Evolutionary conservation across 2,329 filamentous ascomycete species (phyloP).

Genomic region (Xylariales sp.): DNA sequence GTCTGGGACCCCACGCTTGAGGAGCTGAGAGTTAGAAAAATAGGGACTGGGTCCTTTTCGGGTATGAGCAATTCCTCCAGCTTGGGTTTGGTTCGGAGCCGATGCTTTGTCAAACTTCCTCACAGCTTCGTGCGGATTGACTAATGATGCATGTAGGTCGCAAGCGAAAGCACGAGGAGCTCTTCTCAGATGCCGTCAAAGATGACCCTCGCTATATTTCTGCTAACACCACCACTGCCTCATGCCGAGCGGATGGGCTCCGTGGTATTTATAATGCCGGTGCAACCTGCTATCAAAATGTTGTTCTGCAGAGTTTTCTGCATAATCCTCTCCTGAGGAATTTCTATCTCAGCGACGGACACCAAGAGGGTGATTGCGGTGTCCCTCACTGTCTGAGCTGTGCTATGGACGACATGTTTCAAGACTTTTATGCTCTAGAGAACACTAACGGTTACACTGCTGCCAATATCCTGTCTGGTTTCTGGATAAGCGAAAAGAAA

Average conservation of each 20-base stretch:
- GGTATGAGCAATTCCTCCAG: too few species aligned
- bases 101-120: too few species aligned
- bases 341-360: slow-evolving; percentile 88
- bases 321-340: slow-evolving; percentile 90
- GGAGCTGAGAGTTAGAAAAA: slow-evolving; percentile 66
- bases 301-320: slow-evolving; percentile 87
- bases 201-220: slow-evolving; percentile 75
- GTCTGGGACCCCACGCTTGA: slow-evolving; percentile 81
- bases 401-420: slow-evolving; percentile 70
- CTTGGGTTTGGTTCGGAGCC: too few species aligned
- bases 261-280: slow-evolving; percentile 95
- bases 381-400: slow-evolving; percentile 61
- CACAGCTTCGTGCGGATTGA: too few species aligned
- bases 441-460: slow-evolving; percentile 88
- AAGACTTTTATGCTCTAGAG: slow-evolving; percentile 67
- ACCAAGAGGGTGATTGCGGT: slow-evolving; percentile 71
- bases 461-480: slow-evolving; percentile 81
- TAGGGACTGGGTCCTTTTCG: slow-evolving; percentile 61
- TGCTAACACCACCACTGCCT: slow-evolving; percentile 71
- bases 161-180: slow-evolving; percentile 73
- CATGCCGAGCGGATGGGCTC: slow-evolving; percentile 82
- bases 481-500: slow-evolving; percentile 80
- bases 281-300: slow-evolving; percentile 98
- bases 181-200: slow-evolving; percentile 58
- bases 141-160: slow-evolving; percentile 48